A percentile compares a stretch with the other conserved stretches of the same genome.
Evolutionary conservation across 805 yeast genomes (phyloP).

Genomic region (Barnettozyma wickerhamii): DNA sequence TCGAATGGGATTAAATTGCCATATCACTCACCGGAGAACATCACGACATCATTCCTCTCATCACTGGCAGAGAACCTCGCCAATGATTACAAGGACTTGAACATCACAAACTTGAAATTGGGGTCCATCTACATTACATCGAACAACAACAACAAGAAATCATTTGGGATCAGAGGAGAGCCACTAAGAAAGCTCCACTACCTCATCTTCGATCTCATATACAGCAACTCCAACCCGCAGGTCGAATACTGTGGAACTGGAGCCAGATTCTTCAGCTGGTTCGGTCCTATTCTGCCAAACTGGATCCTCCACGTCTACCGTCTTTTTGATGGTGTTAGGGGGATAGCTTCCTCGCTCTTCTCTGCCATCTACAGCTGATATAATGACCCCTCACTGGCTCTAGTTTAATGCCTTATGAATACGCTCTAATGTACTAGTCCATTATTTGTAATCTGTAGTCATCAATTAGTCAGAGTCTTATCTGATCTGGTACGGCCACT

Average conservation of each 20-base stretch:
- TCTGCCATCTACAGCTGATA: no score
- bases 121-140: constrained; percentile 41
- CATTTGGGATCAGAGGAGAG: constrained; percentile 20
- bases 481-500: not conserved
- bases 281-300: constrained; percentile 20
- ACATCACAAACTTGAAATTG: constrained; percentile 40
- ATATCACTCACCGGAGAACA: constrained; percentile 59
- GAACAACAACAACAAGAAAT: constrained; percentile 21
- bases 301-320: no score
- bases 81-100: constrained; percentile 35
- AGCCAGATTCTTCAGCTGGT: constrained; percentile 17
- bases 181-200: constrained; percentile 18
- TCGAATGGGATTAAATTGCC: constrained; percentile 51
- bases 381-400: no score
- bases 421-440: no score
- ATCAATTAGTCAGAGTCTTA: no score
- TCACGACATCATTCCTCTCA: constrained; percentile 43
- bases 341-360: no score
- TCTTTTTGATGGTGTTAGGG: no score
- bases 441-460: no score
- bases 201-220: constrained; percentile 23
- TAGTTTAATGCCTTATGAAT: not conserved
- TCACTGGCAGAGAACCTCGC: constrained; percentile 34
- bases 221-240: constrained; percentile 13
- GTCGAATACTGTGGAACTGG: constrained; percentile 24